A percentile compares a stretch with the other conserved stretches of the same genome.
Evolutionary conservation across 2,329 filamentous ascomycete species (phyloP).

Genomic region (Lecanicillium sp.): DNA sequence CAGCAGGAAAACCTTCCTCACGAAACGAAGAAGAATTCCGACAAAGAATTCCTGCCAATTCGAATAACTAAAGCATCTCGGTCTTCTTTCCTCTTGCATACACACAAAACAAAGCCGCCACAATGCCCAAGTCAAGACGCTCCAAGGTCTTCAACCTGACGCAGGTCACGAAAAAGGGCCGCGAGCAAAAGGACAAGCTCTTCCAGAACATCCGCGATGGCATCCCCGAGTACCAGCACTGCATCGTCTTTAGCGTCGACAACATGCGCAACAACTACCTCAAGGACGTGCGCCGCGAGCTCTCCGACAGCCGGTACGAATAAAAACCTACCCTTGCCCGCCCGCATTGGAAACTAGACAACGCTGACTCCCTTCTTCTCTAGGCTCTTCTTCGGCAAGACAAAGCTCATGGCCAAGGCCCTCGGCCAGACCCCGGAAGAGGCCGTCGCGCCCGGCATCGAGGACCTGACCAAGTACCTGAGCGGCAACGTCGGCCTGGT

Average conservation of each 20-base stretch:
- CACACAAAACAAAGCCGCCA: constrained; percentile 17
- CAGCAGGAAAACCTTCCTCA: no score
- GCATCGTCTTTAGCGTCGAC: constrained; percentile 88
- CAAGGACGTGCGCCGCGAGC: constrained; percentile 80
- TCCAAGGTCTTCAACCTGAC: constrained; percentile 83
- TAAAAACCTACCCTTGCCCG: constrained; percentile 6
- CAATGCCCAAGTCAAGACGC: constrained; percentile 96
- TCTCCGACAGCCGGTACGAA: constrained; percentile 72
- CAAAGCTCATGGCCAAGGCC: constrained; percentile 96
- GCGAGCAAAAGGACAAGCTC: constrained; percentile 84
- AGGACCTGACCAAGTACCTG: constrained; percentile 61
- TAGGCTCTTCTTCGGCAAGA: constrained; percentile 97
- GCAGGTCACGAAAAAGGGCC: constrained; percentile 84
- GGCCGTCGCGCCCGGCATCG: constrained; percentile 72
- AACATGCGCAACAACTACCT: constrained; percentile 98
- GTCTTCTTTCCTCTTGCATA: no score
- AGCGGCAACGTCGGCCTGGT: constrained; percentile 81
- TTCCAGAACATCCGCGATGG: constrained; percentile 83
- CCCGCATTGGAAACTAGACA: background rate
- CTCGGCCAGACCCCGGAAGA: constrained; percentile 72
- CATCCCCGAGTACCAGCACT: constrained; percentile 77
- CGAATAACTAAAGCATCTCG: no score
- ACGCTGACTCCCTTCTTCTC: constrained; percentile 6
- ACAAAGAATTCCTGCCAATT: no score
- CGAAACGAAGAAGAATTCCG: no score